A percentile compares a stretch with the other conserved stretches of the same genome.
Evolutionary conservation across 1,284 basidiomycete genomes (phyloP).

Genomic region (Rhodotorula sp.): DNA sequence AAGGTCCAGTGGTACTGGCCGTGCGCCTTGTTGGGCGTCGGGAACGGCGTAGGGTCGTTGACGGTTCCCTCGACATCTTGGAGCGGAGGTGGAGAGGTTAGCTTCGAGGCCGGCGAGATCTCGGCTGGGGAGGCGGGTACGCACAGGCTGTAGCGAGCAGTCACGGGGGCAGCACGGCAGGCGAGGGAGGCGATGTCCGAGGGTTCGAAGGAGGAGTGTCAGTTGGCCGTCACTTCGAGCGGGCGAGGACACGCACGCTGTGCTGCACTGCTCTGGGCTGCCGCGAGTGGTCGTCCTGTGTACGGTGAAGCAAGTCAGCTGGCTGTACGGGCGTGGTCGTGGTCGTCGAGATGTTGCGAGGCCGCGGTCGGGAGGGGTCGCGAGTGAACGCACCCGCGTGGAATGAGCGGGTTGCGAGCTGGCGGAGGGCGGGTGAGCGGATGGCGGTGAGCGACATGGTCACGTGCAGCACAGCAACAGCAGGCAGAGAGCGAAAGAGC

Average conservation of each 20-base stretch:
- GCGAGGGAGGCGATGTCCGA: background rate
- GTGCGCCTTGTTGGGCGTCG: constrained; percentile 64
- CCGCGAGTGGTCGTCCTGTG: constrained; percentile 24
- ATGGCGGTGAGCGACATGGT: constrained; percentile 13
- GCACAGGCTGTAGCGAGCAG: constrained; percentile 13
- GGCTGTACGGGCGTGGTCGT: background rate
- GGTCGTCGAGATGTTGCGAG: background rate
- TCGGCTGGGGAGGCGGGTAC: background rate
- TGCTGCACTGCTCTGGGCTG: constrained; percentile 14
- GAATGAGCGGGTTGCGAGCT: constrained; percentile 18
- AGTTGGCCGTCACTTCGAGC: background rate
- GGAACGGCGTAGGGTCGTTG: constrained; percentile 91
- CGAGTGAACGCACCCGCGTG: constrained; percentile 18
- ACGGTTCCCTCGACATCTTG: constrained; percentile 88
- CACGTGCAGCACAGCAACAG: background rate
- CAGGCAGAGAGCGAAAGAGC: background rate
- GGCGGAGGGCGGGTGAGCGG: constrained; percentile 17
- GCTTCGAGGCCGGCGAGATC: background rate
- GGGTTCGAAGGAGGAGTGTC: background rate
- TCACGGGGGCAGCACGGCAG: background rate
- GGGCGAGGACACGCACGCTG: constrained; percentile 19
- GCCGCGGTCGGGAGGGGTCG: constrained; percentile 16
- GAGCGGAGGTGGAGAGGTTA: background rate
- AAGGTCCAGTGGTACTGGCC: constrained; percentile 99
- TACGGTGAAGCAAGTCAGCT: background rate